Evolutionary conservation across 2,329 filamentous ascomycete genomes (phyloP).

Genomic region (Sodiomyces alkalinus): DNA sequence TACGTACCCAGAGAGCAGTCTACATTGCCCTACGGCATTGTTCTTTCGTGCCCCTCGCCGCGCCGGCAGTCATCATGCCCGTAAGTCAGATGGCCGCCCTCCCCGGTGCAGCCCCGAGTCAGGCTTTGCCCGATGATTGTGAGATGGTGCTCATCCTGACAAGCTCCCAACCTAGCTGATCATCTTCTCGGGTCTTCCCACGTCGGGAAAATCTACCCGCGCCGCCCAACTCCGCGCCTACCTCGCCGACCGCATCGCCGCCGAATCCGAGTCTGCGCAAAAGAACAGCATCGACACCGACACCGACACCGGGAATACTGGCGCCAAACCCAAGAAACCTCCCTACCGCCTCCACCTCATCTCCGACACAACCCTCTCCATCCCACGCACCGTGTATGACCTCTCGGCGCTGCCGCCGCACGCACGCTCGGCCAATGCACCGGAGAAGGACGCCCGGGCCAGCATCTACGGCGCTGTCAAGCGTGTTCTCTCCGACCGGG

Average conservation of each 20-base stretch:
- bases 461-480: conserved; percentile 66
- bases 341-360: conserved; percentile 58
- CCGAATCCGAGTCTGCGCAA: conserved; percentile 12
- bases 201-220: conserved; percentile 53
- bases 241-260: conserved; percentile 42
- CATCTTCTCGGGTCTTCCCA: conserved; percentile 50
- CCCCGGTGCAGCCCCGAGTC: not conserved
- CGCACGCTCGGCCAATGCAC: conserved; percentile 53
- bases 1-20: too few relatives aligned
- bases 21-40: too few relatives aligned
- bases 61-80: conserved; percentile 7
- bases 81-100: conserved; percentile 4
- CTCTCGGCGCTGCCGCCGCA: conserved; percentile 38
- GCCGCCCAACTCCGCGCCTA: conserved; percentile 50
- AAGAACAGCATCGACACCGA: not conserved
- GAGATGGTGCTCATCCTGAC: not conserved
- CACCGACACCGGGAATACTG: too few relatives aligned
- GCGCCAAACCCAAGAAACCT: conserved; percentile 6
- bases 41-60: too few relatives aligned
- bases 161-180: conserved; percentile 36
- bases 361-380: conserved; percentile 55
- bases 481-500: conserved; percentile 52
- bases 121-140: too few relatives aligned
- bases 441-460: conserved; percentile 71
- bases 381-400: conserved; percentile 58